Base-by-base conservation (phyloP, 768 basidiomycete species). In the Exidia glandulosa region DNA sequence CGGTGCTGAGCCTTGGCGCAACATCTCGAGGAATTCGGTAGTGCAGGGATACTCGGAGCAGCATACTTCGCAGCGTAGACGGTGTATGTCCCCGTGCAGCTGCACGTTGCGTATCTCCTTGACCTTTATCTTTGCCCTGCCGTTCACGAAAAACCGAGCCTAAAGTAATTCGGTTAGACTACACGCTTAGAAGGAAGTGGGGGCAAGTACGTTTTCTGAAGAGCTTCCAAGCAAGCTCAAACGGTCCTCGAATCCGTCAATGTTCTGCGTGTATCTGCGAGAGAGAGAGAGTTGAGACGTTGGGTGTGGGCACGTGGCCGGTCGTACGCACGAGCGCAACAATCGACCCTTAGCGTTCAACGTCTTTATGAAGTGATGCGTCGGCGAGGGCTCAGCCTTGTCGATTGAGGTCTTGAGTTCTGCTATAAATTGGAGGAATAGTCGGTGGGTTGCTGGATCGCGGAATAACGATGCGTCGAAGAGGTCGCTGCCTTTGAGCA, bases 61-160 rank as follows among this genome's bases (percentile, higher is more conserved):
- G 73, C 95, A 98, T 27, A 88, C 74, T 57, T 82, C 81, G 67
- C 95, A 98, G 31, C 94, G 82, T 37, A 97, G 92, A 37, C 87
- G 82, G 65, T 91, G 90, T 48, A 97, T 87, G 71, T 95, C 90
- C 10, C 95, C 95, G 68, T 98, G 95, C 25, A 98, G 75, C 70
- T 97, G 94, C 29, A 98, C 86, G 67, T 91, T 93, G 62, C 87
- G 83, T 12, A 94, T 85, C 60, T 88, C 85, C 69, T 81, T 85
- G 6, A 78, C 76, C 63, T 77, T 80, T 59, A 88, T 72, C 67
- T 83, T 90, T 12, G 75, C 72, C 68, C 89, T 91, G 19, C 87
- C 84, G 67, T 86, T 88, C 23, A 78, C 78, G 25, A 68, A 75
- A 23, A 14, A 45, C 19, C 41, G 41, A 45, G 41, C 41, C 41